A percentile compares a stretch with the other conserved stretches of the same genome.
These are phyloP conservation scores for Apophysomyces sp. DNA, from an alignment of 371 early-diverging fungal genomes.

Conservation along the genomic window DNA sequence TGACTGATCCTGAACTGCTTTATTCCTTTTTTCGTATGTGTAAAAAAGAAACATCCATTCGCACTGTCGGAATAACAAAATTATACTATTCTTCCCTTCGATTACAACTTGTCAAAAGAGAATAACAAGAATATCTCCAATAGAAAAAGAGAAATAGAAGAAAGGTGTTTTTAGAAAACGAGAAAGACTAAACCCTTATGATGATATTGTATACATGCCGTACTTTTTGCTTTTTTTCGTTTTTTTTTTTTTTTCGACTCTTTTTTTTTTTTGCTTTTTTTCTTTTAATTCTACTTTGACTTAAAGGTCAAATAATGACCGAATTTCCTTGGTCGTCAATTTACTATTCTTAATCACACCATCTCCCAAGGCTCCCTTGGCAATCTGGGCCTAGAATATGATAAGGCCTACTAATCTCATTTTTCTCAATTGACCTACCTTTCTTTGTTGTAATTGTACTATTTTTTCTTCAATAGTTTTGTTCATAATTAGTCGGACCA, in stretches of 20 bases:
- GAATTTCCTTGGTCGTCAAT: conserved; percentile 40
- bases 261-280: not conserved
- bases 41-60: not conserved
- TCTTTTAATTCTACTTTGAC: not conserved
- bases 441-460: conserved; percentile 47
- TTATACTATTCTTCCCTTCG: not conserved
- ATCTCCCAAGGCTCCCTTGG: conserved; percentile 47
- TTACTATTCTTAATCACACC: conserved; percentile 35
- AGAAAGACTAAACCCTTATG: not conserved
- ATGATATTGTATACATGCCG: not conserved
- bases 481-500: conserved; percentile 56
- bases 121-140: not conserved
- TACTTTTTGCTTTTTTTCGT: not conserved
- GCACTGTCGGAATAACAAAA: not conserved
- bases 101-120: too few species aligned
- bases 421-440: conserved; percentile 23
- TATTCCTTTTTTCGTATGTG: not conserved
- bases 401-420: not conserved
- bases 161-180: not conserved
- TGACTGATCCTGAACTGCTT: not conserved
- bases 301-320: conserved; percentile 37
- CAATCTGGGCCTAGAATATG: conserved; percentile 32
- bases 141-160: too few species aligned
- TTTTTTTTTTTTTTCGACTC: not conserved
- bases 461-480: conserved; percentile 68